phyloP scores from a whole-genome alignment of 495 filamentous ascomycete species.

The Cladorrhinum samala region DNA sequence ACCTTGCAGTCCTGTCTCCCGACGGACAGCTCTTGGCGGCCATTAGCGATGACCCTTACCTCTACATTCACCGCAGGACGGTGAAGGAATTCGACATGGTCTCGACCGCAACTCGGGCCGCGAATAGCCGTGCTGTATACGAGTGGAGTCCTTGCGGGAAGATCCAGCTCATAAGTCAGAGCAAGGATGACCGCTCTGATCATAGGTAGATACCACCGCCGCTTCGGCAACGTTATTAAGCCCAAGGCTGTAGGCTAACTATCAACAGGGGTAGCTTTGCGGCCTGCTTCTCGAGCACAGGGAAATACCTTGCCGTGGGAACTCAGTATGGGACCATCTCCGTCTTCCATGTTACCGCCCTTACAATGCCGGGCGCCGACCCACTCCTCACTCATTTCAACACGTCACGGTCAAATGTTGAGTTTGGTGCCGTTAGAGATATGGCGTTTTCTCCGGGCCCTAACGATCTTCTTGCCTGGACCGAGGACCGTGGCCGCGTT shows the following conservation, averaged over 20 bases:
- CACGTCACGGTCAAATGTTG: conserved; percentile 52
- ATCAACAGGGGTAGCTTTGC: conserved; percentile 47
- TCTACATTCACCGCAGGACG: conserved; percentile 65
- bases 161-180: conserved; percentile 46
- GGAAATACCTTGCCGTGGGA: conserved; percentile 48
- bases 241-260: conserved; percentile 7
- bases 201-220: conserved; percentile 22
- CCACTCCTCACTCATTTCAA: conserved; percentile 40
- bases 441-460: conserved; percentile 88
- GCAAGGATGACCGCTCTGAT: conserved; percentile 37
- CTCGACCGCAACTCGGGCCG: conserved; percentile 1
- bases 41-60: conserved; percentile 75
- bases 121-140: conserved; percentile 16
- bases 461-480: conserved; percentile 88
- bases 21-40: conserved; percentile 75
- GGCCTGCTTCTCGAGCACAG: conserved; percentile 47
- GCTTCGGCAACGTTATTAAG: not conserved
- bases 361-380: conserved; percentile 32
- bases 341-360: conserved; percentile 38
- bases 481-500: conserved; percentile 78
- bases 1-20: conserved; percentile 87
- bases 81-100: conserved; percentile 11
- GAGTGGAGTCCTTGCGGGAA: conserved; percentile 37
- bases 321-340: conserved; percentile 53
- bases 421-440: conserved; percentile 75